Evolutionary conservation across 768 basidiomycete genomes (phyloP).

Genomic region (Boletus insuetus): DNA sequence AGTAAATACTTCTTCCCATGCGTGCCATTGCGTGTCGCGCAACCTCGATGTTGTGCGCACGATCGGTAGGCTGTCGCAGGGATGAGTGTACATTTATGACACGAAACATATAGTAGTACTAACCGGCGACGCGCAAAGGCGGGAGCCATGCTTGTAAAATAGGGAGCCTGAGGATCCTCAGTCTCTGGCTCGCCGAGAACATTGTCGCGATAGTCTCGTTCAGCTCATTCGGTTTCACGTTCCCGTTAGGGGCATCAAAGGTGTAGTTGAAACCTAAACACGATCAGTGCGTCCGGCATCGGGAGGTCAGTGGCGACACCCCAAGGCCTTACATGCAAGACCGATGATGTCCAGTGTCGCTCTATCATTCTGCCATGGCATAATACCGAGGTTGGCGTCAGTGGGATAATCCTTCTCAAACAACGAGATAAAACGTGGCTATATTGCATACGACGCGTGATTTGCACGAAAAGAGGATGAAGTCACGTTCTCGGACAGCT

Average conservation of each 20-base stretch:
- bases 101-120: not conserved
- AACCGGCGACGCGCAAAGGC: not conserved
- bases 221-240: conserved; percentile 27
- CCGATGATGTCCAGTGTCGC: conserved; percentile 37
- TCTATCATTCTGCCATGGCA: conserved; percentile 33
- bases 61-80: not conserved
- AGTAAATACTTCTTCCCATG: not conserved
- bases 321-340: conserved; percentile 32
- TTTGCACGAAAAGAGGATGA: not conserved
- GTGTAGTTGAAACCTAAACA: conserved; percentile 37
- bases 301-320: no score
- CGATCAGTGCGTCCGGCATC: not conserved
- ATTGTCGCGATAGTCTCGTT: conserved; percentile 31
- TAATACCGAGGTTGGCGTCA: conserved; percentile 26
- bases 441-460: not conserved
- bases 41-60: not conserved
- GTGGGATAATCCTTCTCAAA: conserved; percentile 25
- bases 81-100: no score
- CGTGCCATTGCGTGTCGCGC: not conserved
- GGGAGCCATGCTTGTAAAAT: conserved; percentile 26
- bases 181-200: not conserved
- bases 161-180: conserved; percentile 19
- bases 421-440: conserved; percentile 46
- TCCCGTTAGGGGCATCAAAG: conserved; percentile 30
- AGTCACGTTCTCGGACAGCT: conserved; percentile 40